phyloP scores from a whole-genome alignment of 1,284 basidiomycete species.

The Coniferiporia weirii region DNA sequence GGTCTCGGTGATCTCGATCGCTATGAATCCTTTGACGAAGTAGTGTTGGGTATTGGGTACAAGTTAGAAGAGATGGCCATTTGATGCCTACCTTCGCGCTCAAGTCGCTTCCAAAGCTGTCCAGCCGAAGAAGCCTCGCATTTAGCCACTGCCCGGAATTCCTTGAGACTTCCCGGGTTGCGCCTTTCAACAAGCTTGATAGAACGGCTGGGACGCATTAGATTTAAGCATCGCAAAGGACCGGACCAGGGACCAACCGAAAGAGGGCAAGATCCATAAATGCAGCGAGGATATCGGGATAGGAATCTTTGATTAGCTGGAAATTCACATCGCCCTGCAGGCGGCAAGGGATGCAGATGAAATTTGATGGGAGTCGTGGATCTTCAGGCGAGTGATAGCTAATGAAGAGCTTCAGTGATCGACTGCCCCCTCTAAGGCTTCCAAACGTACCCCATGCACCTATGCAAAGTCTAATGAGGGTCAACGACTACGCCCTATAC shows the following conservation, averaged over 20 bases:
- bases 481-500: neutral
- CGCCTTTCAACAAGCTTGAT: slow-evolving; percentile 62
- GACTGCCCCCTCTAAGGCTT: neutral
- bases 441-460: slow-evolving; percentile 68
- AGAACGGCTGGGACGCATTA: slow-evolving; percentile 46
- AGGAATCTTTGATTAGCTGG: slow-evolving; percentile 58
- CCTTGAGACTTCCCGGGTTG: slow-evolving; percentile 41
- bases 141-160: slow-evolving; percentile 55
- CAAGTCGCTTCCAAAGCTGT: slow-evolving; percentile 62
- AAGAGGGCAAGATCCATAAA: slow-evolving; percentile 66
- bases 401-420: slow-evolving; percentile 2
- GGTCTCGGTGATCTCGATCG: slow-evolving; percentile 40
- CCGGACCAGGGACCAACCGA: slow-evolving; percentile 38
- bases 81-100: slow-evolving; percentile 52
- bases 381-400: slow-evolving; percentile 62
- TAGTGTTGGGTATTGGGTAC: neutral
- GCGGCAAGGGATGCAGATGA: slow-evolving; percentile 68
- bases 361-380: slow-evolving; percentile 48
- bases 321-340: slow-evolving; percentile 58
- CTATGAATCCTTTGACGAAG: slow-evolving; percentile 51
- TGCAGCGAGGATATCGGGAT: slow-evolving; percentile 53
- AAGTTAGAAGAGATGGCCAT: neutral
- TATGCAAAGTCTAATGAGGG: slow-evolving; percentile 25
- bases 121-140: slow-evolving; percentile 50
- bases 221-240: slow-evolving; percentile 1